A percentile compares a stretch with the other conserved stretches of the same genome.
Evolutionary conservation across 768 basidiomycete genomes (phyloP).

Genomic region (Panaeolus papilionaceus): DNA sequence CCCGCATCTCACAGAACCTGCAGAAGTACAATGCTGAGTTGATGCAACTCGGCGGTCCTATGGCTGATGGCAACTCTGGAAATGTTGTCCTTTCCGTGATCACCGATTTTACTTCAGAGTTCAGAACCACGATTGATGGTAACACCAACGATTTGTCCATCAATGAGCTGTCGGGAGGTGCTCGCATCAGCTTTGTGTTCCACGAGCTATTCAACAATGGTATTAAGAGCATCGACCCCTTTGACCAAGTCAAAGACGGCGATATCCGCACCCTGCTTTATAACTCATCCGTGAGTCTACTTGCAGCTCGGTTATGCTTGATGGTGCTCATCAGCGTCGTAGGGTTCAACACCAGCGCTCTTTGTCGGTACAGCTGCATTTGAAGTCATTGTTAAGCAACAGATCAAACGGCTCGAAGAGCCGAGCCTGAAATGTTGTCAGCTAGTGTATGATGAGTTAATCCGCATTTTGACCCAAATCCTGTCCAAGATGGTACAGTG

Average conservation of each 20-base stretch:
- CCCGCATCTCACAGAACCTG: conserved; percentile 89
- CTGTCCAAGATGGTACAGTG: conserved; percentile 80
- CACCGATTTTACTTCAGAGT: conserved; percentile 97
- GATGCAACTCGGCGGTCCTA: conserved; percentile 80
- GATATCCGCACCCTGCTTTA: conserved; percentile 96
- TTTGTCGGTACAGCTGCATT: conserved; percentile 98
- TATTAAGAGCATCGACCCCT: conserved; percentile 95
- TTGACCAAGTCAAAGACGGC: conserved; percentile 98
- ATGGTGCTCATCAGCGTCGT: conserved; percentile 2
- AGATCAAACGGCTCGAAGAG: conserved; percentile 96
- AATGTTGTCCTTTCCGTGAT: conserved; percentile 97
- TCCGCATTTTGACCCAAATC: conserved; percentile 92
- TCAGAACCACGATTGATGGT: conserved; percentile 96
- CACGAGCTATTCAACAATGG: conserved; percentile 98
- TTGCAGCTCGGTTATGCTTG: neutral
- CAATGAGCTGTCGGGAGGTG: conserved; percentile 98
- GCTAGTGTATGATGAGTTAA: conserved; percentile 96
- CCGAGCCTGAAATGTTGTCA: conserved; percentile 94
- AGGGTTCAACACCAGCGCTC: conserved; percentile 95
- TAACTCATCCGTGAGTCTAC: conserved; percentile 88
- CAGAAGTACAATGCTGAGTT: conserved; percentile 90
- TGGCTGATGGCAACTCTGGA: conserved; percentile 85
- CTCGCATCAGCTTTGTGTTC: conserved; percentile 98
- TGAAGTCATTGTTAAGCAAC: conserved; percentile 98
- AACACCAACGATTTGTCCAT: conserved; percentile 94